phyloP scores from a whole-genome alignment of 129 eudicot genomes.

The Saussurea involucrata region DNA sequence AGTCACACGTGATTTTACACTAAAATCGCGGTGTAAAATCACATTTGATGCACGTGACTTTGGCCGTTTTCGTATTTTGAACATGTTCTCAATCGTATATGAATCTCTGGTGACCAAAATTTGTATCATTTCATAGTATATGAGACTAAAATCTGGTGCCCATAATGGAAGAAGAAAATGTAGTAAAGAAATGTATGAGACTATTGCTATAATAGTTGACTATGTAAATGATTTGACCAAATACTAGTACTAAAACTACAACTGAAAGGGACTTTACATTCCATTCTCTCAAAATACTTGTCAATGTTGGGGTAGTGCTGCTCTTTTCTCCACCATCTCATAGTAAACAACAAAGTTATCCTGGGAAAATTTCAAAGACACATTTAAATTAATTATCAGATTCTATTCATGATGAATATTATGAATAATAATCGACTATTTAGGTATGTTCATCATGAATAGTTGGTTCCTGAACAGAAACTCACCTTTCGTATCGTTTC shows the following conservation, averaged over 20 bases:
- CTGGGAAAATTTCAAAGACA: constrained; percentile 39
- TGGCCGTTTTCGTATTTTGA: no score
- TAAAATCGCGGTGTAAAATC: no score
- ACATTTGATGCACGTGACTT: no score
- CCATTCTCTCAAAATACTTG: constrained; percentile 12
- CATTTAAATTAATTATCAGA: not conserved
- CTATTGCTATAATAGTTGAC: constrained; percentile 1
- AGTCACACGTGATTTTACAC: no score
- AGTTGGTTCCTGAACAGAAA: not conserved
- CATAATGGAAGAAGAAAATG: not conserved
- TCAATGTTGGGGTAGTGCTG: constrained; percentile 70
- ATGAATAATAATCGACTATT: no score
- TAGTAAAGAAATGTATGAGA: not conserved
- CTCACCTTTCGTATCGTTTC: constrained; percentile 78
- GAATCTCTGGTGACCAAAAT: not conserved
- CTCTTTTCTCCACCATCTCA: constrained; percentile 79
- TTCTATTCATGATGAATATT: not conserved
- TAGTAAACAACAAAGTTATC: constrained; percentile 81
- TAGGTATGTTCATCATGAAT: not conserved
- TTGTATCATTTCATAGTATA: constrained; percentile 1
- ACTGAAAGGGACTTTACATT: constrained; percentile 46
- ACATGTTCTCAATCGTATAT: no score
- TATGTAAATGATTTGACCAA: constrained; percentile 22
- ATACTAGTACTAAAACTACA: constrained; percentile 25
- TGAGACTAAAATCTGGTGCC: constrained; percentile 2